Conservation (phyloP, 108 stramenopile species). For the Cyclotella choctawhatcheeana region DNA sequence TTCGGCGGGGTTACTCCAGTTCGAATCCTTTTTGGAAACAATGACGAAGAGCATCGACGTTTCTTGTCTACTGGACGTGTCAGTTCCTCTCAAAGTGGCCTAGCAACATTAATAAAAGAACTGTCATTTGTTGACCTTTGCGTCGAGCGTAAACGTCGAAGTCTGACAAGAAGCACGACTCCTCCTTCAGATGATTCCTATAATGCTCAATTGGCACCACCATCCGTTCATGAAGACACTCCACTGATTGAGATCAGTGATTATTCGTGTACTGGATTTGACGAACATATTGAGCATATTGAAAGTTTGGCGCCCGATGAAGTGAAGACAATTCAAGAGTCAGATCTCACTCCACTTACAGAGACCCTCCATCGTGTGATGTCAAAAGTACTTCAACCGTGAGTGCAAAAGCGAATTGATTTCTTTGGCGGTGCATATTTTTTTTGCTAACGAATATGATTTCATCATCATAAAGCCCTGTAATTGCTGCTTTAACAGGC, state of each 20-base stretch:
- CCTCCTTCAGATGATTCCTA: not conserved
- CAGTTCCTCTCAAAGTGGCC: constrained; percentile 10
- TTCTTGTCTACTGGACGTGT: constrained; percentile 16
- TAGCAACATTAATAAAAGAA: constrained; percentile 27
- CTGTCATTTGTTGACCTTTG: constrained; percentile 29
- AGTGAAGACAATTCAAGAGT: constrained; percentile 29
- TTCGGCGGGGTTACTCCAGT: constrained; percentile 28
- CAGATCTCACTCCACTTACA: constrained; percentile 42
- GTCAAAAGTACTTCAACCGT: constrained; percentile 66
- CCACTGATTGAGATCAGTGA: not conserved
- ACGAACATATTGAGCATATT: not conserved
- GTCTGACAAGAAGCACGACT: not conserved
- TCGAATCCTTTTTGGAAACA: constrained; percentile 17
- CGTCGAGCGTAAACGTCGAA: not conserved
- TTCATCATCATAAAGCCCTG: constrained; percentile 40
- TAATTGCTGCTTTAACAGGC: constrained; percentile 74
- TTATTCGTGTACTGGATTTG: constrained; percentile 1
- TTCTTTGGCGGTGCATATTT: not conserved
- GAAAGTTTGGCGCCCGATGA: constrained; percentile 14
- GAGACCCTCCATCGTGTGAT: constrained; percentile 42
- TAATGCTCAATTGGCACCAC: not conserved
- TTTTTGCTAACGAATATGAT: not conserved
- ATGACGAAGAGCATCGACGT: constrained; percentile 15
- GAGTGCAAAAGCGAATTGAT: not conserved
- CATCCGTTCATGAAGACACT: constrained; percentile 3